Percentiles rank a stretch among this genome's conserved stretches.
Evolutionary conservation across 2,329 filamentous ascomycete genomes (phyloP).

Genomic region (Nothophaeocryptopus gaeumannii): DNA sequence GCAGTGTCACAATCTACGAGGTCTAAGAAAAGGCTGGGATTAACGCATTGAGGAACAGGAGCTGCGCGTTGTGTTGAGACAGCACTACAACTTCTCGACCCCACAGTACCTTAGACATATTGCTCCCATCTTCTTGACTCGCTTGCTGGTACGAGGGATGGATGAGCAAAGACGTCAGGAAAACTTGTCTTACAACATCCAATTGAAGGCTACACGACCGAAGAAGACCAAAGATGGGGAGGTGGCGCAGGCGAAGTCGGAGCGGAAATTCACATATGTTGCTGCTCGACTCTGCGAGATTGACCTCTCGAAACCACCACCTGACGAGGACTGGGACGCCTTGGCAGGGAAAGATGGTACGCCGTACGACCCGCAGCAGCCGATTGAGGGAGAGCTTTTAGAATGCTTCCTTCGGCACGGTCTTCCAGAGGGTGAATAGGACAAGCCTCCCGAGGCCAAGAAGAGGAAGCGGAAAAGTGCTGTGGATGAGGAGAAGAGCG

Average conservation of each 20-base stretch:
- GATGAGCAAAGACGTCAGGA: conserved; percentile 18
- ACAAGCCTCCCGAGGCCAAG: conserved; percentile 3
- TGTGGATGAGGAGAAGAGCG: conserved; percentile 51
- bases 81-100: conserved; percentile 40
- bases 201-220: conserved; percentile 30
- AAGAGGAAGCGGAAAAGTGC: neutral
- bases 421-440: conserved; percentile 24
- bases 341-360: conserved; percentile 33
- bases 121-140: conserved; percentile 37
- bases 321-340: conserved; percentile 29
- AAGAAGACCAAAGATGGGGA: conserved; percentile 25
- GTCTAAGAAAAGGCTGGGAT: conserved; percentile 33
- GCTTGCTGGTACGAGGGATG: conserved; percentile 18
- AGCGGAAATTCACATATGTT: conserved; percentile 38
- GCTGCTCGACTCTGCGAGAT: conserved; percentile 34
- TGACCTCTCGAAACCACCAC: conserved; percentile 21
- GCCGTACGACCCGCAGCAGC: conserved; percentile 34
- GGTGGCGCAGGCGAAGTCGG: conserved; percentile 19
- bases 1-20: conserved; percentile 29
- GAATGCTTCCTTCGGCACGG: conserved; percentile 34
- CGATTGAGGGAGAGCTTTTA: conserved; percentile 39
- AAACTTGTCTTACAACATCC: conserved; percentile 32
- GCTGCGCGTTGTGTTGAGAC: conserved; percentile 35
- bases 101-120: conserved; percentile 40
- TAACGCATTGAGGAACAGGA: conserved; percentile 34